Evolutionary conservation across 768 basidiomycete genomes (phyloP).

Genomic region (Leccinum olivaceopallidum): DNA sequence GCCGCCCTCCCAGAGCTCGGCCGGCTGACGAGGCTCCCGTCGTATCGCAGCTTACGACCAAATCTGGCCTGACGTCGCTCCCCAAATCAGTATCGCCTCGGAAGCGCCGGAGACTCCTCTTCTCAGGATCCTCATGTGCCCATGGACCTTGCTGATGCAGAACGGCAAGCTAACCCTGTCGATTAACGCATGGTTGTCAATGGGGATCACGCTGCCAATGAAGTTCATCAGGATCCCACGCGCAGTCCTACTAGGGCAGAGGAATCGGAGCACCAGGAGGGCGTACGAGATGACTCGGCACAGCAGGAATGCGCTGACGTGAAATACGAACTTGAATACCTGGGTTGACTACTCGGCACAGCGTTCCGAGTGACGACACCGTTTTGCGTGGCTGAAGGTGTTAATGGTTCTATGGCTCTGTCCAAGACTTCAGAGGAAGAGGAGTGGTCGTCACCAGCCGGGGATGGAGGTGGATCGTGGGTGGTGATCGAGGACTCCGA

Average conservation of each 20-base stretch:
- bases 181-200: slow-evolving; percentile 15
- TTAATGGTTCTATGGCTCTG: slow-evolving; percentile 29
- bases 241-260: slow-evolving; percentile 3
- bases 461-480: slow-evolving; percentile 7
- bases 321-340: slow-evolving; percentile 49
- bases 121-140: slow-evolving; percentile 22
- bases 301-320: slow-evolving; percentile 31
- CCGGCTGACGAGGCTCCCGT: slow-evolving; percentile 9
- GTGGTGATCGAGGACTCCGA: slow-evolving; percentile 27
- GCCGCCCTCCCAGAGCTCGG: slow-evolving; percentile 32
- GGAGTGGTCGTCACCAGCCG: slow-evolving; percentile 9
- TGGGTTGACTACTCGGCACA: slow-evolving; percentile 49
- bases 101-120: slow-evolving; percentile 47
- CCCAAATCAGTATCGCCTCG: slow-evolving; percentile 31
- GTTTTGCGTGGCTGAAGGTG: slow-evolving; percentile 40
- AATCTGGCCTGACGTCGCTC: slow-evolving; percentile 12
- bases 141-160: slow-evolving; percentile 3
- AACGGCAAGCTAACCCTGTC: slow-evolving; percentile 6
- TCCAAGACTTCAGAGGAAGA: slow-evolving; percentile 26
- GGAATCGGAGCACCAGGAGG: slow-evolving; percentile 3
- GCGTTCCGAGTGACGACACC: slow-evolving; percentile 60
- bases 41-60: slow-evolving; percentile 3
- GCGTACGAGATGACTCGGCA: neutral
- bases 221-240: slow-evolving; percentile 6
- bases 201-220: slow-evolving; percentile 23